Evolutionary conservation across 176 grass and related monocot genomes (phyloP).

Genomic region (Carex scoparia): DNA sequence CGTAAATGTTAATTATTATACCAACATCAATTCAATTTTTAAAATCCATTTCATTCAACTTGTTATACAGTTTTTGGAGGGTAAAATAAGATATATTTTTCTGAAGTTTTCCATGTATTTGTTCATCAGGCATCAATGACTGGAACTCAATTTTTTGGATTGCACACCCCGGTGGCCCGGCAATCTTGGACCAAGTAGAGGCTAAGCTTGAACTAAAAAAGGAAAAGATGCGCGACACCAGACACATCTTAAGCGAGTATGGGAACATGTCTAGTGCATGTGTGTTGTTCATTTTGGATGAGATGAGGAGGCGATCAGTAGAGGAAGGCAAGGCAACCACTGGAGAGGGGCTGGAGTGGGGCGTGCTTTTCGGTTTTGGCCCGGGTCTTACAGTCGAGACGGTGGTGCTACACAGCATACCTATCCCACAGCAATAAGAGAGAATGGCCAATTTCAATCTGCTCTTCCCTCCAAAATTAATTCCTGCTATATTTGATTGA

Average conservation of each 20-base stretch:
- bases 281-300: no score
- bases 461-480: neutral
- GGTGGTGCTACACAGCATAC: constrained; percentile 5
- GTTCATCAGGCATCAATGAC: neutral
- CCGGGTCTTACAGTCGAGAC: constrained; percentile 9
- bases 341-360: constrained; percentile 17
- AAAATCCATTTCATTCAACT: neutral
- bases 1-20: neutral
- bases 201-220: no score
- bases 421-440: neutral
- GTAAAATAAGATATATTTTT: neutral
- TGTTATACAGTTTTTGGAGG: neutral
- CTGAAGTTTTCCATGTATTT: neutral
- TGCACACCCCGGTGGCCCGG: no score
- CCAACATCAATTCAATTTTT: neutral
- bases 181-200: no score
- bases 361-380: constrained; percentile 13
- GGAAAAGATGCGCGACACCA: no score
- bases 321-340: constrained; percentile 10
- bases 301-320: neutral
- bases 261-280: no score
- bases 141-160: no score
- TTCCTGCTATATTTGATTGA: neutral
- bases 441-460: neutral
- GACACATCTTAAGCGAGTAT: no score